Percentiles rank a stretch among this genome's conserved stretches.
Conservation (phyloP, 345 rosid genomes). For the Mallotus nudiflorus region DNA sequence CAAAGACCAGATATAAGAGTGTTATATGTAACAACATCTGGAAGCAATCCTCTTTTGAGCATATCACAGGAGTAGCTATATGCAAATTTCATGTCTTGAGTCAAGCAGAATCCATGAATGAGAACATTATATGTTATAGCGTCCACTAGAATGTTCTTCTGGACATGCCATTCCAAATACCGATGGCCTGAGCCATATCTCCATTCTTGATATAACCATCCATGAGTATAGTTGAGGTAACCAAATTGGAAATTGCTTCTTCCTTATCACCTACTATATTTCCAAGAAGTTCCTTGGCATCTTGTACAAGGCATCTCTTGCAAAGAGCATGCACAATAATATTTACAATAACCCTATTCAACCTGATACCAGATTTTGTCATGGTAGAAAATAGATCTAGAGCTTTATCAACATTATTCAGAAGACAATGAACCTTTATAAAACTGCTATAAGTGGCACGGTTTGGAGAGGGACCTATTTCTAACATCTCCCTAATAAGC, state of each 20-base stretch:
- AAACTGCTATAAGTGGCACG: constrained; percentile 59
- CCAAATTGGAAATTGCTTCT: constrained; percentile 37
- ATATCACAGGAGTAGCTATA: constrained; percentile 52
- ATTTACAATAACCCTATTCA: constrained; percentile 64
- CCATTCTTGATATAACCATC: constrained; percentile 67
- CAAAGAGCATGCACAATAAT: constrained; percentile 61
- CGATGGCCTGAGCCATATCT: constrained; percentile 45
- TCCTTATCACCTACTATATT: constrained; percentile 41
- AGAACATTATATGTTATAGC: constrained; percentile 60
- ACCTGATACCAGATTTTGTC: constrained; percentile 50
- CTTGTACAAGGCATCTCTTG: constrained; percentile 52
- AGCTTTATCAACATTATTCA: constrained; percentile 54
- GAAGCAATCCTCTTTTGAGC: constrained; percentile 63
- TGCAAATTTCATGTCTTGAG: constrained; percentile 41
- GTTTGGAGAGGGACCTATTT: constrained; percentile 64
- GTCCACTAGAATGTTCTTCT: constrained; percentile 38
- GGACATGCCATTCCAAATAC: constrained; percentile 48
- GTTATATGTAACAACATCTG: constrained; percentile 63
- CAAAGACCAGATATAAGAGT: constrained; percentile 64
- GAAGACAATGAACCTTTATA: constrained; percentile 59
- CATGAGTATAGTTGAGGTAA: constrained; percentile 68
- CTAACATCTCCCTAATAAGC: constrained; percentile 65
- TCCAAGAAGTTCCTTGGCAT: constrained; percentile 47
- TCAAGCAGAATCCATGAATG: constrained; percentile 58
- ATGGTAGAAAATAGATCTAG: constrained; percentile 47